These are phyloP conservation scores for Rhypophila decipiens DNA, from an alignment of 495 filamentous ascomycete species.

Conservation along the genomic window DNA sequence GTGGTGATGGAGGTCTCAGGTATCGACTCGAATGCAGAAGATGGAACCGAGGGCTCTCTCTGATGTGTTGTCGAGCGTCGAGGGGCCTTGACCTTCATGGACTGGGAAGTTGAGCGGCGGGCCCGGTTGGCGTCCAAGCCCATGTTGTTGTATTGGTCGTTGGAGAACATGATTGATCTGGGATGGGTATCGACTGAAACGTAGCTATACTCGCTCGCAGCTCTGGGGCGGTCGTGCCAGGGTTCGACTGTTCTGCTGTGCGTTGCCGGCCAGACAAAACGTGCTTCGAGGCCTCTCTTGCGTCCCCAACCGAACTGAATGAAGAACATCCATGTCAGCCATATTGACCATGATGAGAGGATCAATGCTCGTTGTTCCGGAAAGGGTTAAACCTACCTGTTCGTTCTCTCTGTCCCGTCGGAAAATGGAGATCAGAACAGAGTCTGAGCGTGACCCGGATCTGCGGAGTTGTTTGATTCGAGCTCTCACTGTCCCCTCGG, in stretches of 20 bases:
- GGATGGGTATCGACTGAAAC: too few species aligned
- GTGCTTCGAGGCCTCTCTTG: constrained; percentile 10
- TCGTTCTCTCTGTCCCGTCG: constrained; percentile 13
- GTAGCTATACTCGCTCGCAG: not conserved
- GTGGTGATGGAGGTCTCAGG: not conserved
- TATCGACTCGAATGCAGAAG: constrained; percentile 2
- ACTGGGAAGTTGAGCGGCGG: not conserved
- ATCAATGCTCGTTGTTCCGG: too few species aligned
- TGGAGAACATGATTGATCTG: too few species aligned
- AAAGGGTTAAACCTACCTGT: constrained; percentile 11
- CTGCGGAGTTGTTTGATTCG: constrained; percentile 7
- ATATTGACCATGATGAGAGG: too few species aligned
- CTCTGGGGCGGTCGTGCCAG: not conserved
- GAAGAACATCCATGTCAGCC: not conserved
- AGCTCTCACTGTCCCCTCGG: constrained; percentile 3
- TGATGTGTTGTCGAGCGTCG: not conserved
- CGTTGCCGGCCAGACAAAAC: constrained; percentile 16
- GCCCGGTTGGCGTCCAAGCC: too few species aligned
- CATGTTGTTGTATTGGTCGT: too few species aligned
- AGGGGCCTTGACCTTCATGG: not conserved
- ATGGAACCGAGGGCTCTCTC: constrained; percentile 3
- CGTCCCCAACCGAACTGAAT: constrained; percentile 16
- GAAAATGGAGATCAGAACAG: not conserved
- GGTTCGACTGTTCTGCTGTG: constrained; percentile 14
- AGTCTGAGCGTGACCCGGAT: not conserved